These are phyloP conservation scores for Paramecium bursaria DNA, from an alignment of 73 alveolate genomes.

Conservation along the genomic window DNA sequence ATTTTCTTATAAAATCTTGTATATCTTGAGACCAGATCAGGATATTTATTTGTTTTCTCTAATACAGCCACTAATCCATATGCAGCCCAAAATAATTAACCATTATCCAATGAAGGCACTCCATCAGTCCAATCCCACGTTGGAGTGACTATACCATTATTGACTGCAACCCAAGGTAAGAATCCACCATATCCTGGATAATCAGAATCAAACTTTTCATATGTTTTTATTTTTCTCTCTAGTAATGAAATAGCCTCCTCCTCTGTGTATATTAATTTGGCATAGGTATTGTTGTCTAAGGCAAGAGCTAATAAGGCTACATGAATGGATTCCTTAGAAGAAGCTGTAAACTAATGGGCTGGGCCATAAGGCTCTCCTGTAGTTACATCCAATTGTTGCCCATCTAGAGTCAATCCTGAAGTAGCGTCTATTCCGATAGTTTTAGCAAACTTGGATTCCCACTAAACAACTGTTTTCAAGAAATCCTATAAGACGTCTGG, in stretches of 20 bases:
- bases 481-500: slow-evolving; percentile 18
- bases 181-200: slow-evolving; percentile 78
- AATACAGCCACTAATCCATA: slow-evolving; percentile 67
- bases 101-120: slow-evolving; percentile 70
- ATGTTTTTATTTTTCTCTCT: slow-evolving; percentile 60
- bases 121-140: slow-evolving; percentile 77
- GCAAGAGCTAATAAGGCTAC: slow-evolving; percentile 64
- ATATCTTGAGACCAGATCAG: slow-evolving; percentile 59
- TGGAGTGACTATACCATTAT: slow-evolving; percentile 64
- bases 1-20: slow-evolving; percentile 62
- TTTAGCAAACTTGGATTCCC: slow-evolving; percentile 65
- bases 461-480: slow-evolving; percentile 15
- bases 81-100: slow-evolving; percentile 73
- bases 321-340: slow-evolving; percentile 73
- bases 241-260: slow-evolving; percentile 63
- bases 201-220: slow-evolving; percentile 67
- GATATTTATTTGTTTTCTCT: slow-evolving; percentile 46
- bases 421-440: slow-evolving; percentile 66
- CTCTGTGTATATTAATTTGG: slow-evolving; percentile 24
- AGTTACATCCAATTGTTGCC: slow-evolving; percentile 68
- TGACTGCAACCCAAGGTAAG: slow-evolving; percentile 64
- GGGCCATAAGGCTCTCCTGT: slow-evolving; percentile 72
- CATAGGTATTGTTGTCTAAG: slow-evolving; percentile 38
- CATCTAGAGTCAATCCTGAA: slow-evolving; percentile 71
- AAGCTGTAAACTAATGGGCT: slow-evolving; percentile 65